These are phyloP conservation scores for Fusarium beomiforme DNA, from an alignment of 2,329 filamentous ascomycete species.

Conservation along the genomic window DNA sequence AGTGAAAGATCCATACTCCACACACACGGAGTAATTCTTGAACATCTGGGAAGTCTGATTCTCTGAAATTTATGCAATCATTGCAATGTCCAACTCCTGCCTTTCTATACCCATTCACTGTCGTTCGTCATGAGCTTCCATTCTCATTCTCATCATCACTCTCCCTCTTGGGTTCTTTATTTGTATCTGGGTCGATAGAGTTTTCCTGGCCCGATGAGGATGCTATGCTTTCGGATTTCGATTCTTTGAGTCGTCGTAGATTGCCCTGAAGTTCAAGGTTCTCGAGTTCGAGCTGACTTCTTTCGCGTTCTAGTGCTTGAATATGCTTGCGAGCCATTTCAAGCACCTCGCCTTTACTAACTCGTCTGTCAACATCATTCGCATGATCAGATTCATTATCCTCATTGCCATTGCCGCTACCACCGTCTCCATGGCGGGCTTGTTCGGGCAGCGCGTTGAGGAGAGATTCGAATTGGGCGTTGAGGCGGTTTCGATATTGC, in stretches of 20 bases:
- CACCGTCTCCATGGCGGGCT: constrained; percentile 22
- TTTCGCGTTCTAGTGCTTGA: constrained; percentile 38
- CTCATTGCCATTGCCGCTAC: constrained; percentile 17
- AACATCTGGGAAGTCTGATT: background rate
- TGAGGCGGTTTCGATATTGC: constrained; percentile 43
- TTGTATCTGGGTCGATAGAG: constrained; percentile 24
- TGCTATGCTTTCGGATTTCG: constrained; percentile 10
- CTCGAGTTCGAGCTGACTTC: constrained; percentile 36
- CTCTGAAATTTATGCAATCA: background rate
- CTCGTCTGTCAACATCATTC: constrained; percentile 37
- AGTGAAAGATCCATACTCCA: background rate
- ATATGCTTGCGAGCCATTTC: constrained; percentile 44
- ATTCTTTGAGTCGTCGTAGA: constrained; percentile 33
- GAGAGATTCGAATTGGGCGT: constrained; percentile 42
- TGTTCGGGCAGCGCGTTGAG: constrained; percentile 37
- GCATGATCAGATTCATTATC: constrained; percentile 37
- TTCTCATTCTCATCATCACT: constrained; percentile 1
- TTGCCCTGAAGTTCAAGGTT: constrained; percentile 40
- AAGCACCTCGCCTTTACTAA: constrained; percentile 44
- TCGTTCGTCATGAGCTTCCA: background rate
- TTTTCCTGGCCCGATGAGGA: constrained; percentile 21
- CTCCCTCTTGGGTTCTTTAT: constrained; percentile 19
- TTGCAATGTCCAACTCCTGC: background rate
- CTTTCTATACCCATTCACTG: background rate
- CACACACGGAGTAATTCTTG: background rate